phyloP scores from a whole-genome alignment of 2,329 filamentous ascomycete genomes.

The Claviceps quebecensis region DNA sequence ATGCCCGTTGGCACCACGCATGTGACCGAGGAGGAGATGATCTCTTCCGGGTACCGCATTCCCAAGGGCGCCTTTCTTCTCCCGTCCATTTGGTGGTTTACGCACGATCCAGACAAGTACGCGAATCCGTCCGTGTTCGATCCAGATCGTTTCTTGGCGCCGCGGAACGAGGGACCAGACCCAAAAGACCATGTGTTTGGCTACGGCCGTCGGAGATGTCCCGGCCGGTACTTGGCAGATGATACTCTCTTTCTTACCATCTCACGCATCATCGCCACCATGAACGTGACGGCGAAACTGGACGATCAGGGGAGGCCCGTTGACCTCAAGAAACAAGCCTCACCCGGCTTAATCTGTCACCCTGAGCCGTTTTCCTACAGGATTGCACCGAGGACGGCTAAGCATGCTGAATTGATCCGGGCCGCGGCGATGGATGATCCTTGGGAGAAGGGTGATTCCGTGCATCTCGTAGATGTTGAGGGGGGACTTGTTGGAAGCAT shows the following conservation, averaged over 20 bases:
- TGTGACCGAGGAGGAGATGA: constrained; percentile 17
- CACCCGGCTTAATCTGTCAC: constrained; percentile 1
- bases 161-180: constrained; percentile 14
- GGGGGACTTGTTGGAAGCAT: not conserved
- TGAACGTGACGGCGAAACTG: constrained; percentile 19
- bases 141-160: constrained; percentile 18
- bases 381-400: constrained; percentile 1
- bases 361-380: not conserved
- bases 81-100: constrained; percentile 18
- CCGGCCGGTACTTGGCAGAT: constrained; percentile 19
- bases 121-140: constrained; percentile 22
- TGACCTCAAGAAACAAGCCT: constrained; percentile 7
- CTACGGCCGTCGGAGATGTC: constrained; percentile 22
- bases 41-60: constrained; percentile 11
- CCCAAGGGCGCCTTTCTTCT: constrained; percentile 16
- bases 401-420: constrained; percentile 2
- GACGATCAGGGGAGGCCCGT: constrained; percentile 23
- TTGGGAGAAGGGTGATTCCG: constrained; percentile 5
- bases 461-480: not conserved
- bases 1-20: constrained; percentile 24
- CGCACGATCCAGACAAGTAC: constrained; percentile 57
- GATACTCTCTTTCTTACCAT: constrained; percentile 18
- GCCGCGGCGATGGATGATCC: constrained; percentile 3
- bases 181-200: constrained; percentile 18
- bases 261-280: constrained; percentile 30